These are phyloP conservation scores for Linum trigynum DNA, from an alignment of 345 rosid species.

Conservation along the genomic window DNA sequence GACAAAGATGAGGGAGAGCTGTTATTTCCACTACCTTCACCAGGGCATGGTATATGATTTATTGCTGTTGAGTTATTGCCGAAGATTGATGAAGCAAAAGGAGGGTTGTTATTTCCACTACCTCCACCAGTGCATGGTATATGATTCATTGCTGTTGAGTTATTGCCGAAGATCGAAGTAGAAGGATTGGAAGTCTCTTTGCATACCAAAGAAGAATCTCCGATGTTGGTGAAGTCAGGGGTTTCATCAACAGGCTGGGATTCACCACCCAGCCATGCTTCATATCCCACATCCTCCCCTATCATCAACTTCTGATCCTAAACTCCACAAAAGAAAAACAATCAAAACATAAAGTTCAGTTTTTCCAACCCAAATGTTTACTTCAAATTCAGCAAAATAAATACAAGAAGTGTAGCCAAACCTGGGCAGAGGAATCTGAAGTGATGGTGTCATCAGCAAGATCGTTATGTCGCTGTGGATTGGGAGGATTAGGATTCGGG, in stretches of 20 bases:
- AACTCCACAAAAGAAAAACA: conserved; percentile 6
- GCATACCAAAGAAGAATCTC: conserved; percentile 44
- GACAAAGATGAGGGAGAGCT: conserved; percentile 6
- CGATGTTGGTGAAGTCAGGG: conserved; percentile 19
- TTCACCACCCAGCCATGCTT: conserved; percentile 54
- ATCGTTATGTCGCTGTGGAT: conserved; percentile 44
- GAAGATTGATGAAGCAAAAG: too few species aligned
- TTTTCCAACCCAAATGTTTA: too few species aligned
- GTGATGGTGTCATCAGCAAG: conserved; percentile 16
- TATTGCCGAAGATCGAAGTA: too few species aligned
- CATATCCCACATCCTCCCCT: neutral
- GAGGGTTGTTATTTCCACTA: too few species aligned
- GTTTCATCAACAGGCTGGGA: conserved; percentile 45
- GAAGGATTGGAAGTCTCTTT: conserved; percentile 36
- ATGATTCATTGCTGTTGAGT: too few species aligned
- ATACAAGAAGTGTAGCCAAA: conserved; percentile 2
- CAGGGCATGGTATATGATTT: too few species aligned
- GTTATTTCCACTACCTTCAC: too few species aligned
- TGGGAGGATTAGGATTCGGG: conserved; percentile 53
- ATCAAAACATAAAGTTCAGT: neutral
- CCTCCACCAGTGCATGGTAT: too few species aligned
- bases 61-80: too few species aligned
- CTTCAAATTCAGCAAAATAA: neutral
- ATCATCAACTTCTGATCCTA: conserved; percentile 27
- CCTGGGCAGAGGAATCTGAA: conserved; percentile 24